These are phyloP conservation scores for Leptodermis oblonga DNA, from an alignment of 257 asterid genomes.

Conservation along the genomic window DNA sequence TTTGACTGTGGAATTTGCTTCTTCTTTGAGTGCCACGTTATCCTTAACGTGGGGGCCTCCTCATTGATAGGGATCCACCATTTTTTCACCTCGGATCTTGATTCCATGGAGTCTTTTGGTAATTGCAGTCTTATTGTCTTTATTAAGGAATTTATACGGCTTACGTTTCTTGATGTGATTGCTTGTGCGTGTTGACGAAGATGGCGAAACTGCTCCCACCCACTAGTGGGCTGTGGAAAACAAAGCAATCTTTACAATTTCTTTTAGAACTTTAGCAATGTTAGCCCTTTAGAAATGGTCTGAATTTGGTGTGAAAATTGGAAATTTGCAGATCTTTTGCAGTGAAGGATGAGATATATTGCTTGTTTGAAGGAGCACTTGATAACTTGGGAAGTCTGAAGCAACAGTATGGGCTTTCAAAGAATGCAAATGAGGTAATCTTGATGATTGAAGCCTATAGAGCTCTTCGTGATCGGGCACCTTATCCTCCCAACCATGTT, in stretches of 20 bases:
- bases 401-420: slow-evolving; percentile 85
- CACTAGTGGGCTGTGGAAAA: neutral
- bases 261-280: neutral
- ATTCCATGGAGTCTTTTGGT: no score
- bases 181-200: neutral
- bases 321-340: slow-evolving; percentile 70
- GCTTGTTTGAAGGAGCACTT: slow-evolving; percentile 90
- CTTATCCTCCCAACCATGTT: slow-evolving; percentile 91
- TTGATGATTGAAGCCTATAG: slow-evolving; percentile 96
- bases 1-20: neutral
- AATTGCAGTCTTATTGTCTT: no score
- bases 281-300: neutral
- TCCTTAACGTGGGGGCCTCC: neutral
- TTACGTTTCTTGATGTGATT: slow-evolving; percentile 1
- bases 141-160: no score
- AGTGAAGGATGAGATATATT: slow-evolving; percentile 91
- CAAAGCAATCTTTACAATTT: no score
- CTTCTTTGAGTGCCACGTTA: neutral
- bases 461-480: slow-evolving; percentile 96
- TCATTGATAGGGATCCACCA: no score
- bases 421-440: slow-evolving; percentile 89
- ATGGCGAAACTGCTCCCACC: neutral
- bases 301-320: slow-evolving; percentile 16
- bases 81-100: no score
- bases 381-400: slow-evolving; percentile 90